A percentile compares a stretch with the other conserved stretches of the same genome.
These are phyloP conservation scores for Micromonas commoda DNA, from an alignment of 139 green algal species.

Conservation along the genomic window DNA sequence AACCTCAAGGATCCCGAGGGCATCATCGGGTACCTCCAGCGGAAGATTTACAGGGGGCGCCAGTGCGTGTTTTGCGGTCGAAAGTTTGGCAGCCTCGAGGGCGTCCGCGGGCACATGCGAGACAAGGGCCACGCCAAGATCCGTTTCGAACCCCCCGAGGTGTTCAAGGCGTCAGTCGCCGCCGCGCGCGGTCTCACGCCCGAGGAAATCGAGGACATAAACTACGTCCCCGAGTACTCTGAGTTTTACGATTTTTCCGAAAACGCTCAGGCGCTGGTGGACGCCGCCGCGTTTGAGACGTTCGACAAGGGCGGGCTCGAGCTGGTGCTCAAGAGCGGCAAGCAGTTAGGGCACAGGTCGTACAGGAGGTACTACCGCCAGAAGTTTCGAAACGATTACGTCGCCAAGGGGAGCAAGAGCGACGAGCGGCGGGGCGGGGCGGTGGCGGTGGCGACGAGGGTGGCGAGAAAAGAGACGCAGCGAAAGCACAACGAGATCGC, in stretches of 20 bases:
- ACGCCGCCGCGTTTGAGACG: too few species aligned
- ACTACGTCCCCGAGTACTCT: neutral
- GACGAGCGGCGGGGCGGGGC: neutral
- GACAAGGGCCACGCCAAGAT: neutral
- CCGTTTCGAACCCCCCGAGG: neutral
- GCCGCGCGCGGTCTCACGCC: too few species aligned
- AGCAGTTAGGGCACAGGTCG: neutral
- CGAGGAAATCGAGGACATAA: too few species aligned
- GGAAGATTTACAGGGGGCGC: neutral
- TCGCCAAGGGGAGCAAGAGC: neutral
- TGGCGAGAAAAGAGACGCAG: neutral
- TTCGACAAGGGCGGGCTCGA: too few species aligned
- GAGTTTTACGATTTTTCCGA: neutral
- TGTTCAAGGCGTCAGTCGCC: neutral
- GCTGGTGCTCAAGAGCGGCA: neutral
- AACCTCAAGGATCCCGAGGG: neutral
- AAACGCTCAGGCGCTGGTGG: neutral
- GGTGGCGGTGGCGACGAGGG: neutral
- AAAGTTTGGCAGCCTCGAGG: neutral
- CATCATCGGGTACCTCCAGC: neutral
- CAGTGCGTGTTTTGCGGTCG: neutral
- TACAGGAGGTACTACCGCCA: neutral
- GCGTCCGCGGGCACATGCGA: neutral
- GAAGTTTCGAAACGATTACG: neutral
- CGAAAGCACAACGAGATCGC: neutral